Evolutionary conservation across 140 eudicot genomes (phyloP), one percentile per base, ranked within the genome.

Genomic region (Anethum foeniculum): DNA sequence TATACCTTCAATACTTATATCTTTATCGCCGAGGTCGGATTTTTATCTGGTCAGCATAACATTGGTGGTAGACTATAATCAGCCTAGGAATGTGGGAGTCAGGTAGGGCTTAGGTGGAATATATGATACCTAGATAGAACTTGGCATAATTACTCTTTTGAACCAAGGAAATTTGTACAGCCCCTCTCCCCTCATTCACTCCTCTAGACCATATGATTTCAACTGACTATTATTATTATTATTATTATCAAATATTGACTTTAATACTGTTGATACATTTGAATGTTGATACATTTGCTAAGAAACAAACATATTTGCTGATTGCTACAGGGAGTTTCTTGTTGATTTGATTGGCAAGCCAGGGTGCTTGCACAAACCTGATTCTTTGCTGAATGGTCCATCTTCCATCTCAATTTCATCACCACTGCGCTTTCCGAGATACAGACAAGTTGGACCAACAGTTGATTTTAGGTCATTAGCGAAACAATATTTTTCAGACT

Each of bases 341-440:
- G 91, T 94, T 87, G 99, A 94, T 90, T 85, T 92, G 81, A 62
- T 92, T 79, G 92, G 91, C 83, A 88, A 86, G 83, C 97, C 97
- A 11, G 99, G 99, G 58, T 87, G 85, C 85, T 87, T 94, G 54
- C 85, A 86, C 73, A 97, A 89, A 81, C 99, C 99, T 2, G 97
- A 94, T 86, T 94, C 99, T 52, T 77, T 88, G 88, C 86, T 92
- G 44, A 94, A 94, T 32, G 99, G 99, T 82, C 99, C 97, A 80
- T 89, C 90, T 88, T 90, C 97, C 74, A 92, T 94, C 86, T 92
- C 97, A 75, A 92, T 94, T 75, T 90, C 88, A 69, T 94, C 99
- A 41, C 97, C 99, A 54, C 81, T 94, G 83, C 87, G 88, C 77
- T 88, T 92, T 84, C 95, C 96, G 25, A 75, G 91, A 36, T 83